Evolutionary conservation across 2,329 filamentous ascomycete genomes (phyloP).

Genomic region (Colletotrichum chrysophilum): DNA sequence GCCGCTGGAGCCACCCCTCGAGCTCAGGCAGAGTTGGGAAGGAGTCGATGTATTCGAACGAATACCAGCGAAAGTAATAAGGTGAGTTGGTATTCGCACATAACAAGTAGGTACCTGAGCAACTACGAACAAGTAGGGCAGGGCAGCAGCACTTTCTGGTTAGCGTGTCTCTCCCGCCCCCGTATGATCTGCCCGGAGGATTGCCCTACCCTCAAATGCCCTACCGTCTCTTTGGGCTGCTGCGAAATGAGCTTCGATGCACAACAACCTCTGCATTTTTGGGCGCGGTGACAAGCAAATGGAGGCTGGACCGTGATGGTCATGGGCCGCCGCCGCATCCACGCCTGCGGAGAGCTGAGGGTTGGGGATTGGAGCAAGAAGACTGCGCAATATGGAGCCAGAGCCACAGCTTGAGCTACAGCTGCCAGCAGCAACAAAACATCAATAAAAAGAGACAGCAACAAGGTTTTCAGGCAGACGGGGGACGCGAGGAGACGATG

Average conservation of each 20-base stretch:
- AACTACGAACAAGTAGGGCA: not conserved
- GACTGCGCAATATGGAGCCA: not conserved
- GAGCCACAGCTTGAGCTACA: not conserved
- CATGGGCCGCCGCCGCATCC: not conserved
- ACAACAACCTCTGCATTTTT: not conserved
- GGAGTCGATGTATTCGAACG: not conserved
- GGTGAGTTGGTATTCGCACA: not conserved
- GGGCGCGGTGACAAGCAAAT: not conserved
- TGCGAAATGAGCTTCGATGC: not conserved
- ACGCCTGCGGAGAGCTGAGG: not conserved
- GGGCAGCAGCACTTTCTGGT: not conserved
- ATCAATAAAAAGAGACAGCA: not conserved
- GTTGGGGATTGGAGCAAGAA: not conserved
- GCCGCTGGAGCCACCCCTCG: not conserved
- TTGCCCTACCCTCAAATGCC: not conserved
- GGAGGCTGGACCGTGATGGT: not conserved
- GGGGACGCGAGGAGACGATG: not conserved
- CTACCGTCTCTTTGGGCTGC: not conserved
- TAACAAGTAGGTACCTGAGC: not conserved
- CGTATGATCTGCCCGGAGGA: slow-evolving; percentile 17
- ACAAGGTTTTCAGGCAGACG: slow-evolving; percentile 21
- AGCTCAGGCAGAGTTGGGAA: not conserved
- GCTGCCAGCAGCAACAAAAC: not conserved
- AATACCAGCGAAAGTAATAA: not conserved
- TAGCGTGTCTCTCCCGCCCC: slow-evolving; percentile 15